Conservation (phyloP, 306 rosid species). For the Prinsepia uniflora region DNA sequence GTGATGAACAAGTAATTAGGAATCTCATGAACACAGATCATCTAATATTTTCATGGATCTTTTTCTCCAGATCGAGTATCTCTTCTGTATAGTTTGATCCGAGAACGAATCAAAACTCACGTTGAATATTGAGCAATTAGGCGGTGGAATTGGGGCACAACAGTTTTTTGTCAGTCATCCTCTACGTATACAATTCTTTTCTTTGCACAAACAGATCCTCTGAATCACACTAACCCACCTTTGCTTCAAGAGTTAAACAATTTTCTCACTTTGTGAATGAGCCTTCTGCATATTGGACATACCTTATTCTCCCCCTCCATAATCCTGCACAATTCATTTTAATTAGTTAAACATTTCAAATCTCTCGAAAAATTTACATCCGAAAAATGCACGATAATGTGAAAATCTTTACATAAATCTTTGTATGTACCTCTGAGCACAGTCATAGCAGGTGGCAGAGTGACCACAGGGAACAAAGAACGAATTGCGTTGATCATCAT, state of each 20-base stretch:
- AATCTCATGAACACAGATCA: too few relatives aligned
- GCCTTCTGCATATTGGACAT: constrained; percentile 75
- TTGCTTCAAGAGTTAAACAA: constrained; percentile 36
- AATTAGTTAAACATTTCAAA: too few relatives aligned
- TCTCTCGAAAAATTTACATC: not conserved
- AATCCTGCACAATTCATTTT: constrained; percentile 45
- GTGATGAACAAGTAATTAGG: too few relatives aligned
- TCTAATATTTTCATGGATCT: too few relatives aligned
- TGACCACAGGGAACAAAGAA: constrained; percentile 83
- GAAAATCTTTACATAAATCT: not conserved
- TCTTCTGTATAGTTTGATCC: constrained; percentile 16
- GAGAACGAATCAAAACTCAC: not conserved
- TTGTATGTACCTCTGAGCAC: constrained; percentile 58
- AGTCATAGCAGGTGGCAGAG: constrained; percentile 68
- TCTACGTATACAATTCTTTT: not conserved
- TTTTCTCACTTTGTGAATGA: constrained; percentile 54
- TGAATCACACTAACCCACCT: not conserved
- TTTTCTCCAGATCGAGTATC: not conserved
- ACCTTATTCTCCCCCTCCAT: constrained; percentile 50
- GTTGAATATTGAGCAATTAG: constrained; percentile 1
- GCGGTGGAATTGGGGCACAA: not conserved
- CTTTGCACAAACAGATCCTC: constrained; percentile 10
- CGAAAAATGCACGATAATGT: not conserved
- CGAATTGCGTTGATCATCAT: constrained; percentile 64
- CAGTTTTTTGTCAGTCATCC: constrained; percentile 12